These are phyloP conservation scores for Dimocarpus longan DNA, from an alignment of 345 rosid species.

Conservation along the genomic window DNA sequence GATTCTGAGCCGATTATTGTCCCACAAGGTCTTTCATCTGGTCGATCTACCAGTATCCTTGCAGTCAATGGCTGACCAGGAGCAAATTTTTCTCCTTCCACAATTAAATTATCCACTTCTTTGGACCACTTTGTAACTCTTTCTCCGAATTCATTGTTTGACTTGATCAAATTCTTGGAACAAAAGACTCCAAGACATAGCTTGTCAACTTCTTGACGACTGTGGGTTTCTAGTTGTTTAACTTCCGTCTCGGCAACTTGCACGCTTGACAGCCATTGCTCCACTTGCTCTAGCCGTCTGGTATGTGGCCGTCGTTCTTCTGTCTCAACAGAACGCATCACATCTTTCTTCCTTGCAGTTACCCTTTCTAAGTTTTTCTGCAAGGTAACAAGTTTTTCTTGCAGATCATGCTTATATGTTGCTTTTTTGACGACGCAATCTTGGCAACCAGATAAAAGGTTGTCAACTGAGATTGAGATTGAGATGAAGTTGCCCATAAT, in stretches of 20 bases:
- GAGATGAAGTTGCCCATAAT: not conserved
- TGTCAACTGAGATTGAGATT: not conserved
- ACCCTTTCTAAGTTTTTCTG: not conserved
- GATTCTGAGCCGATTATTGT: not conserved
- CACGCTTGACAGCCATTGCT: not conserved
- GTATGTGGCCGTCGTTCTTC: not conserved
- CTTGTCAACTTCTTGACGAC: not conserved
- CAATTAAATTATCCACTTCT: not conserved
- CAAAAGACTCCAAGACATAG: not conserved
- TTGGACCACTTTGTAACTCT: not conserved
- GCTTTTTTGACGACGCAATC: not conserved
- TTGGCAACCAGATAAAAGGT: not conserved
- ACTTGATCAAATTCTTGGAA: not conserved
- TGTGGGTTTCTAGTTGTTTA: not conserved
- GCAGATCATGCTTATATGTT: not conserved
- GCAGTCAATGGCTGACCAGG: not conserved
- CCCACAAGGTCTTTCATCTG: not conserved
- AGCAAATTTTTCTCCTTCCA: not conserved
- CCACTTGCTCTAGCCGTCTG: not conserved
- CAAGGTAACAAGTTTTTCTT: not conserved
- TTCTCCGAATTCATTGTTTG: not conserved
- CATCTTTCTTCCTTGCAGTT: not conserved
- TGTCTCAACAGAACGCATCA: not conserved
- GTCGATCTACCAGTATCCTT: not conserved
- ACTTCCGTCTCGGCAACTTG: not conserved